Conservation (phyloP, 2,329 filamentous ascomycete genomes). For the Coniella lustricola region DNA sequence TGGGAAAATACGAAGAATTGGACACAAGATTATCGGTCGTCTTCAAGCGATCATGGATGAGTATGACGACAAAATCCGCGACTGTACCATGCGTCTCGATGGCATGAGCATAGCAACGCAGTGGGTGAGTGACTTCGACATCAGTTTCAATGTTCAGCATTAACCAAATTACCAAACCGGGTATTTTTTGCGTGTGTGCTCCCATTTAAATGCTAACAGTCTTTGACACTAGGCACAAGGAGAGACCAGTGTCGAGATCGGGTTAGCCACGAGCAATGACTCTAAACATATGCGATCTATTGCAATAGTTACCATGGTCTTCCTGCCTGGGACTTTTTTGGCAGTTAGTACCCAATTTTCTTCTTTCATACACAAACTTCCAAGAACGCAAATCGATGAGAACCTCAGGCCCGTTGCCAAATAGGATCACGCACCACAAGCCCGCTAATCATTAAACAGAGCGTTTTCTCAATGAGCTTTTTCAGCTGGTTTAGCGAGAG, state of each 20-base stretch:
- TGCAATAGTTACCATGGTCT: conserved; percentile 26
- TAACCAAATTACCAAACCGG: too few species aligned
- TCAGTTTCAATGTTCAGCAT: too few species aligned
- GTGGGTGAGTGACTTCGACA: conserved; percentile 22
- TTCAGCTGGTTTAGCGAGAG: conserved; percentile 19
- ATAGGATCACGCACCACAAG: too few species aligned
- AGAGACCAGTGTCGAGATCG: conserved; percentile 25
- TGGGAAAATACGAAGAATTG: background rate
- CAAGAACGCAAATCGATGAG: background rate
- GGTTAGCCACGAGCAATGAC: conserved; percentile 22
- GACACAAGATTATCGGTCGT: conserved; percentile 17
- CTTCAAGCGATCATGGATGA: conserved; percentile 22
- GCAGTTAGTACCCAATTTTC: conserved; percentile 18
- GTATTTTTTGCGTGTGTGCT: too few species aligned
- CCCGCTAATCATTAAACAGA: conserved; percentile 11
- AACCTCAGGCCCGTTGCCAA: too few species aligned
- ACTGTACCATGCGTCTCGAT: conserved; percentile 28
- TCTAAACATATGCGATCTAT: conserved; percentile 25
- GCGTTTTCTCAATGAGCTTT: conserved; percentile 22
- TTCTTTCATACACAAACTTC: background rate
- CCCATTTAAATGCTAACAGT: background rate
- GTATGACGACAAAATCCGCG: conserved; percentile 26
- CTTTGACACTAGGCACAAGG: conserved; percentile 19
- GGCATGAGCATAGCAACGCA: conserved; percentile 30
- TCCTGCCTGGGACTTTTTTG: conserved; percentile 26